Percentiles rank a stretch among this genome's conserved stretches.
Evolutionary conservation across 495 filamentous ascomycete genomes (phyloP).

Genomic region (Penicillium goetzii): DNA sequence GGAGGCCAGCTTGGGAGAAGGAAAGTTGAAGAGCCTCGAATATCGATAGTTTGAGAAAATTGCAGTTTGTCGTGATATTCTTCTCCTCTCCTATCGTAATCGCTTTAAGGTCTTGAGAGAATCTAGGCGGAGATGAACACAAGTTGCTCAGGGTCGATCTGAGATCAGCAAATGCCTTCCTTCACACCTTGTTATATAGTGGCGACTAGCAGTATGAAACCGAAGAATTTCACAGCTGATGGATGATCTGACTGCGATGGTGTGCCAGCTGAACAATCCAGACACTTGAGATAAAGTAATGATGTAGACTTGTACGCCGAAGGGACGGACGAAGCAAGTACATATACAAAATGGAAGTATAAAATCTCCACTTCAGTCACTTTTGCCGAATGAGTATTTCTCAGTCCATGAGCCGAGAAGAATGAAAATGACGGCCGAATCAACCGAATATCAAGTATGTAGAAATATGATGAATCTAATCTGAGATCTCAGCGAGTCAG

Average conservation of each 20-base stretch:
- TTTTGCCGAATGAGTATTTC: background rate
- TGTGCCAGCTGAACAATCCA: background rate
- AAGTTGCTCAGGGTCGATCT: background rate
- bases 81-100: background rate
- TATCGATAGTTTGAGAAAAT: background rate
- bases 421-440: background rate
- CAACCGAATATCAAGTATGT: constrained; percentile 5
- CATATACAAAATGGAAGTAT: constrained; percentile 9
- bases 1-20: constrained; percentile 59
- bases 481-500: constrained; percentile 2
- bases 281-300: background rate
- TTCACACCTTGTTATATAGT: background rate
- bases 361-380: background rate
- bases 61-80: background rate
- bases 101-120: background rate
- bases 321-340: constrained; percentile 2
- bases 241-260: background rate
- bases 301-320: background rate
- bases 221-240: background rate
- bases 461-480: constrained; percentile 30
- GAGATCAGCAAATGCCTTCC: background rate
- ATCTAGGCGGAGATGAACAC: background rate
- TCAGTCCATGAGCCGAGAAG: background rate
- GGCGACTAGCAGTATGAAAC: background rate
- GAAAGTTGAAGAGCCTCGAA: too few species aligned